Base-by-base conservation (phyloP, 169 alveolate species). In the Eimeria zaria region DNA sequence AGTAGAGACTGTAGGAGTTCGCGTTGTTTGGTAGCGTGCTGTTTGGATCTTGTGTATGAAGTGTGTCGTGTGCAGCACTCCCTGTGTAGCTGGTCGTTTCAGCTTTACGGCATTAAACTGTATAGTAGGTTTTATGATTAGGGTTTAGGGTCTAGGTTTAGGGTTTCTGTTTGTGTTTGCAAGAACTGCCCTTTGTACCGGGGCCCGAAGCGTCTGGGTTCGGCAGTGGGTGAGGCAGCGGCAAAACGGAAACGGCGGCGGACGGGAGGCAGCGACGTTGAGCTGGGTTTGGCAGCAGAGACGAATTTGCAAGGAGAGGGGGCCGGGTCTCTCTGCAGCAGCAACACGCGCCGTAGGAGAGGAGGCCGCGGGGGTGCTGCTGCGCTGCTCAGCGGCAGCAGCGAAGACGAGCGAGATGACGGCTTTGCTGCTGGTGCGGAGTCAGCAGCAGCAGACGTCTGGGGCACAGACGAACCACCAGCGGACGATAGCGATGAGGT, bases 171-270 rank as follows among this genome's bases (percentile, higher is more conserved):
- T 2, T 80, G 69, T 80, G 89, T 48, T 6, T n/a, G 2, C 41
- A 18, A 95, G 97, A 95, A 95, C 76, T 95, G 97, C 48, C 97
- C 97, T 16, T 69, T 95, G n/a, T 95, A 95, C 73, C 76, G 84
- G 27, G 97, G 97, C 11, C 95, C 97, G 87, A 95, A 95, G 74
- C 95, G 96, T 39, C 55, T 81, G 46, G 95, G 89, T 12, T 85
- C 95, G 0, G 69, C 91, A 51, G 36, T 67, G 74, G 84, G 89
- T 2, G 87, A 83, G 41, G 89, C 91, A 73, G 80, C 80, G 71
- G 85, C 71, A 18, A 27, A 48, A 62, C 67, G 64, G 74, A 92
- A 92, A 76, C n/a, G 85, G 74, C 84, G 96, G 55, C 89, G 96
- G 14, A 44, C 71, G 30, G 53, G 41, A 4, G 96, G 58, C 55